Evolutionary conservation across 768 basidiomycete species (phyloP), one percentile per base, ranked within the genome.

Genomic region (Lentinula boryana): DNA sequence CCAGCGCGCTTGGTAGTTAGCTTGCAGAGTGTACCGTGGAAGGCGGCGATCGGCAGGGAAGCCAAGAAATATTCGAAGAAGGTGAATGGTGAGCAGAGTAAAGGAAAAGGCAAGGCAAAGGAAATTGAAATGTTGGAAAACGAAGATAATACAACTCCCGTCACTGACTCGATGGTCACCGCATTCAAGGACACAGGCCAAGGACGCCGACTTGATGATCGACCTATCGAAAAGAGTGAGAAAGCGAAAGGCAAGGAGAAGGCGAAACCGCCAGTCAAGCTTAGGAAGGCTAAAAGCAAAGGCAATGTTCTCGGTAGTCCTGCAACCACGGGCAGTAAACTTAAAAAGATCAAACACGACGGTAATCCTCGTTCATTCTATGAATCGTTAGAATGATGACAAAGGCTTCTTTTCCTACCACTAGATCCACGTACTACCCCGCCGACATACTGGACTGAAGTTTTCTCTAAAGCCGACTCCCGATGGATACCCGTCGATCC

Each of bases 401-500:
- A 23, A 21, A 21, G 13, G 3, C 53, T 33, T 18, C 32, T 21
- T 4, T 10, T 31, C 31, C 18, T 5, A 16, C 35, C 74, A 5
- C 74, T 79, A 52, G 83, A 90, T 72, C 88, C 87, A 55, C 76
- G 74, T 40, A 78, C 64, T 56, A 86, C 85, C 9, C 87, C 93
- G 3, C 95, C 96, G 1, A 88, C 95, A 3, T 93, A 95, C 72
- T 99, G 97, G 97, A 92, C 91, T 0, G 97, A 99, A 72, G 92
- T 97, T 0, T 99, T 95, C 74, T 95, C 93, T 7, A 86, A 92
- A 21, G 86, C 95, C 6, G 94, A 97, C 74, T 84, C 81, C 13
- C 85, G 88, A 38, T 99, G 97, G 97, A 75, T 98, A 13, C 88
- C 95, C 0, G 88, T 98, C 41, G 97, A 99, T 73, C 93, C 94